Evolutionary conservation across 2,329 filamentous ascomycete species (phyloP).

Genomic region (Curvularia sp.): DNA sequence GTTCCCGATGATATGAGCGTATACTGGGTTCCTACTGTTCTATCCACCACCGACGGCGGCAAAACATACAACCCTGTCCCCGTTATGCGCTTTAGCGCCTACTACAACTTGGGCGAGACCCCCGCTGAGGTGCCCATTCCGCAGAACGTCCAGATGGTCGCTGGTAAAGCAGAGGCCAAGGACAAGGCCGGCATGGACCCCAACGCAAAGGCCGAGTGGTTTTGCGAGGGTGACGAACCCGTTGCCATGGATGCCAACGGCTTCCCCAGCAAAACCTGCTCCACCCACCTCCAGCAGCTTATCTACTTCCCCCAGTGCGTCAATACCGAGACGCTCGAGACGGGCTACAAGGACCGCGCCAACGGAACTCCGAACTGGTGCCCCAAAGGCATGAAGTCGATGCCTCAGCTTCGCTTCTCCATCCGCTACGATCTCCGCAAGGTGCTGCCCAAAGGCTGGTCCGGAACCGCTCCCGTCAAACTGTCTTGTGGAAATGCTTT

Average conservation of each 20-base stretch:
- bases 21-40: constrained; percentile 57
- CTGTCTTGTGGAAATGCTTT: constrained; percentile 52
- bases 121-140: constrained; percentile 56
- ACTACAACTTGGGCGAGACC: constrained; percentile 54
- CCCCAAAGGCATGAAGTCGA: constrained; percentile 54
- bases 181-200: constrained; percentile 27
- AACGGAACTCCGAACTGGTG: constrained; percentile 48
- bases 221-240: constrained; percentile 36
- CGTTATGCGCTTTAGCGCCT: constrained; percentile 54
- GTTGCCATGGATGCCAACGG: constrained; percentile 33
- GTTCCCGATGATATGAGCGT: constrained; percentile 58
- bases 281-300: constrained; percentile 55
- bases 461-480: constrained; percentile 54
- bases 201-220: constrained; percentile 37
- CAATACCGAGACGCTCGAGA: constrained; percentile 46
- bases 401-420: constrained; percentile 58
- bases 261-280: constrained; percentile 50
- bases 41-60: constrained; percentile 46
- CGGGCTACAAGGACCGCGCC: constrained; percentile 44
- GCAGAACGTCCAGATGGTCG: constrained; percentile 53
- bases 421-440: constrained; percentile 57
- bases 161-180: constrained; percentile 51
- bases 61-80: constrained; percentile 45
- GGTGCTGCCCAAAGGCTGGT: constrained; percentile 55
- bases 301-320: constrained; percentile 57